These are phyloP conservation scores for Linnemannia exigua DNA, from an alignment of 192 early-diverging fungal genomes.

Conservation along the genomic window DNA sequence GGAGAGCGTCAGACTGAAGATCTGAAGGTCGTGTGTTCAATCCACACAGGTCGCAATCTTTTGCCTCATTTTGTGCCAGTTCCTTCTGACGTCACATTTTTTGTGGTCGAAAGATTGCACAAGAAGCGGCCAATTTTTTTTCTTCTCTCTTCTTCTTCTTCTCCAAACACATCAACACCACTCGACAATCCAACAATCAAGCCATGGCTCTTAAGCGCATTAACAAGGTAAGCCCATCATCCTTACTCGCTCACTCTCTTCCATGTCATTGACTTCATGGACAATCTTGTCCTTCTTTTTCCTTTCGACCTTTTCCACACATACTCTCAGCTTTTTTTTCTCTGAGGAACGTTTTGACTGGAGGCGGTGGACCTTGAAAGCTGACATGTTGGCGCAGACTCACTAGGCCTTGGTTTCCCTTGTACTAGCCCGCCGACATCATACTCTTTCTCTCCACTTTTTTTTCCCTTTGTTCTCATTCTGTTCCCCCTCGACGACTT, in stretches of 20 bases:
- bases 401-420: neutral
- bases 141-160: slow-evolving; percentile 24
- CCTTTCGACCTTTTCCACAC: neutral
- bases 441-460: neutral
- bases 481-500: neutral
- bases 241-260: neutral
- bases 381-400: neutral
- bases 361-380: neutral
- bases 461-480: neutral
- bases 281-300: neutral
- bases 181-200: slow-evolving; percentile 15
- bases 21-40: slow-evolving; percentile 67
- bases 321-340: neutral
- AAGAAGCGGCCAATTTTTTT: neutral
- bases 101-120: neutral
- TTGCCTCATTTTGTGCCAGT: neutral
- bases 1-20: slow-evolving; percentile 70
- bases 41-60: slow-evolving; percentile 53
- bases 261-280: neutral
- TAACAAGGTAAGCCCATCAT: slow-evolving; percentile 86
- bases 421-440: neutral
- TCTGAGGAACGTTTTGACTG: neutral
- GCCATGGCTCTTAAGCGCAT: slow-evolving; percentile 98
- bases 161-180: slow-evolving; percentile 5
- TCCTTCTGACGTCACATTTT: slow-evolving; percentile 5